Base-by-base conservation (phyloP, 441 rosid genomes). In the Aquilaria agallochum region DNA sequence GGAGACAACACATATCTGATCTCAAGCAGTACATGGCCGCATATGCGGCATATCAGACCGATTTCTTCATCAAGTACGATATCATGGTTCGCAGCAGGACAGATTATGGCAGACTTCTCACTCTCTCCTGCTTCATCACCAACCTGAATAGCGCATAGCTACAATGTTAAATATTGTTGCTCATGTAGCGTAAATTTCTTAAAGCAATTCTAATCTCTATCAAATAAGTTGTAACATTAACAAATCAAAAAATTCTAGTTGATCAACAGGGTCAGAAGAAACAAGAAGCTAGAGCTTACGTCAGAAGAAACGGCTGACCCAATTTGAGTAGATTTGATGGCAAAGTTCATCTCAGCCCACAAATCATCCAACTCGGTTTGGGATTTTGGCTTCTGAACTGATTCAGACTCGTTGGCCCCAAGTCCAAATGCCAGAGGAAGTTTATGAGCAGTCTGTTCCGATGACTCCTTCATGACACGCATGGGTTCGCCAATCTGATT, bases 51-150 rank as follows among this genome's bases (percentile, higher is more conserved):
- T n/a, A 44, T 60, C 48, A 74, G 5, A 31, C 98, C 98, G 33
- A 80, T 72, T 67, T 90, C 90, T 34, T 91, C 95, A 11, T 90
- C 86, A 62, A 85, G 74, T 33, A 72, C 42, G 50, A 74, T 55
- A 0, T 57, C 48, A 67, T 87, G 90, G 2, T 73, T 55, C 59
- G 83, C 85, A 51, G n/a, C 71, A 8, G 48, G 2, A 62, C 88
- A 83, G 31, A 5, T 60, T 6, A 36, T 36, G 11, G 50, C 53
- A 4, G 42, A 36, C 42, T 36, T 7, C 42, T 1, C 42, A 4
- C 12, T 31, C 59, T 58, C 58, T 13, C 11, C 60, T 61, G 53
- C 64, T 54, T 64, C 57, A 44, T 30, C 47, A 45, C 42, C 50
- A 65, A 52, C 20, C 56, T 48, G 50, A 55, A 66, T 48, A 46